A percentile compares a stretch with the other conserved stretches of the same genome.
Evolutionary conservation across 306 rosid species (phyloP).

Genomic region (Ammopiptanthus mongolicus): DNA sequence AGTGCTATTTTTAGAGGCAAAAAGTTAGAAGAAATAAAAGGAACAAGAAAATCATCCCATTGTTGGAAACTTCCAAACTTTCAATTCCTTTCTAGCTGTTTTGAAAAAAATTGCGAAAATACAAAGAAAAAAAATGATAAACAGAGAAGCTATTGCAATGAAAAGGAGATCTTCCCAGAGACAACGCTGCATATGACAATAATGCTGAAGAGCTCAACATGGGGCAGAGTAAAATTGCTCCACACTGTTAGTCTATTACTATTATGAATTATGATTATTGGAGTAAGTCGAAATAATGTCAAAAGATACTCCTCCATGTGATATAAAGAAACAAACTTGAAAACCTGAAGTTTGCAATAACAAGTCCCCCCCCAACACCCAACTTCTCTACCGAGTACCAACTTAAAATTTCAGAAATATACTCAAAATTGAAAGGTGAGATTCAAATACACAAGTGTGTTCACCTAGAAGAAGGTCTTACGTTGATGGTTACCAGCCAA

Average conservation of each 20-base stretch:
- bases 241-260: background rate
- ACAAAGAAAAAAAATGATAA: background rate
- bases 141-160: background rate
- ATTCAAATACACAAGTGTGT: background rate
- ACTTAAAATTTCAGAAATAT: background rate
- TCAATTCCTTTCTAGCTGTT: background rate
- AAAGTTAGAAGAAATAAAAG: background rate
- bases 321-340: constrained; percentile 18
- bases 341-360: background rate
- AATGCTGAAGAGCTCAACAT: constrained; percentile 3
- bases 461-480: background rate
- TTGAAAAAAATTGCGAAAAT: background rate
- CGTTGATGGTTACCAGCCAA: background rate
- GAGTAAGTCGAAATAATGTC: background rate
- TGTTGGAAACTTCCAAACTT: background rate
- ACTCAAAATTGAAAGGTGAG: background rate
- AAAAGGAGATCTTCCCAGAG: background rate
- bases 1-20: background rate
- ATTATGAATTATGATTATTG: background rate
- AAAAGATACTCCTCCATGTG: background rate
- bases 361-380: background rate
- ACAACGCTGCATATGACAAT: constrained; percentile 7
- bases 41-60: background rate
- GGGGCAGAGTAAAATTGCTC: background rate
- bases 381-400: background rate